Base-by-base conservation (phyloP, 2,329 filamentous ascomycete genomes). In the Sporothrix brasiliensis region DNA sequence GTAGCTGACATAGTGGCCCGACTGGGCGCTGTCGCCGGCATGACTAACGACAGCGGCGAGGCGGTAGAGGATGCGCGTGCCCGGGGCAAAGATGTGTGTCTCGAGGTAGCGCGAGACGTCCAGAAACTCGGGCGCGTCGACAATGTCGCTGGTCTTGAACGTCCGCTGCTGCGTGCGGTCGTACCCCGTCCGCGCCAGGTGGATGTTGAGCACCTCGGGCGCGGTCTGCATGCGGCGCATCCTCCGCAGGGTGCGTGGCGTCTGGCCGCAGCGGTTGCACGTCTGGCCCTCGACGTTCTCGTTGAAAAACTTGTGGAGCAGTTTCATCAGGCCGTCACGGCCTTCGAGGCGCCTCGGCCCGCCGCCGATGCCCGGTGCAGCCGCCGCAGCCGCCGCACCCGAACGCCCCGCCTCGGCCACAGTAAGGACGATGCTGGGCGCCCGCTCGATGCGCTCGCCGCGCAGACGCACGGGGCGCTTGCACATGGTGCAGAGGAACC, bases 81-180 rank as follows among this genome's bases (percentile, higher is more conserved):
- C 61, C 1, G 50, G 50, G 13, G 54, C 70, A 13, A 63, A 72
- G 34, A 69, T 65, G 49, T 72, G 68, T 14, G 61, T 73, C 68
- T 74, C 73, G 2, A 74, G 69, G 66, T 67, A 74, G 13, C 34
- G 66, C 41, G 71, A 67, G 13, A 74, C 68, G 47, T 74, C 73
- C n/a, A 74, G 54, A 27, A 56, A 69, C 68, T 72, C 70, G 27
- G 69, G 67, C 16, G 69, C 39, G 11, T 71, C 70, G 16, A 74
- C 68, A 3, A 30, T 10, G n/a, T 24, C 21, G 21, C 19, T 14
- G 5, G 21, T 47, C 67, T 71, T 73, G 60, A 27, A n/a, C 14
- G 11, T 3, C 7, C 1, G 7, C 0, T 2, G 2, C 14, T 3
- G 1, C 0, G 2, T 19, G 4, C 1, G n/a, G 44, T 67, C 49